These are phyloP conservation scores for Tolypocladium nubicola DNA, from an alignment of 2,329 filamentous ascomycete species.

Conservation along the genomic window DNA sequence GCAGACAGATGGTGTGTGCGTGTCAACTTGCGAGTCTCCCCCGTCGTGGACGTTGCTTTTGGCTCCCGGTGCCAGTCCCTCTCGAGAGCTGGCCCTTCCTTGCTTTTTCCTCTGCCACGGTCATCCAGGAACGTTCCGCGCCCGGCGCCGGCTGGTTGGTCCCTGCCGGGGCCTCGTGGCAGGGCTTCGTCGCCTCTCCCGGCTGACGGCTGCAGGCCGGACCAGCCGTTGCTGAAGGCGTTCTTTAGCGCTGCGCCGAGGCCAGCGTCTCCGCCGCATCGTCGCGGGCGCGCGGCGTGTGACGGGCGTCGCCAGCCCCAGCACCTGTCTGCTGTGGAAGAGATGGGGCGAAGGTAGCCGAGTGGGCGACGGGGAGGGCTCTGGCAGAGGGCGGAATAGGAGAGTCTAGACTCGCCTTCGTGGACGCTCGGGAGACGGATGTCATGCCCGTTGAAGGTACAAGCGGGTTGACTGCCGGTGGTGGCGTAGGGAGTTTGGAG, in stretches of 20 bases:
- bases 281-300: background rate
- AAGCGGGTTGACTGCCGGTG: background rate
- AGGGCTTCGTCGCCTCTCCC: background rate
- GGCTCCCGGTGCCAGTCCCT: background rate
- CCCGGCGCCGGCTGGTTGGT: background rate
- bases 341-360: background rate
- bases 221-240: constrained; percentile 2
- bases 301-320: background rate
- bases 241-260: constrained; percentile 2
- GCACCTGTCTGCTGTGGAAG: background rate
- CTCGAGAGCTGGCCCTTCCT: background rate
- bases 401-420: background rate
- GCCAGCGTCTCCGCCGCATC: background rate
- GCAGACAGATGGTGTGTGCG: background rate
- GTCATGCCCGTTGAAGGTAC: background rate
- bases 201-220: background rate
- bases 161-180: background rate
- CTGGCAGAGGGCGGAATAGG: background rate
- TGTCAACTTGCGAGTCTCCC: background rate
- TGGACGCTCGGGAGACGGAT: background rate
- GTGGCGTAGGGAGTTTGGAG: background rate
- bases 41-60: background rate
- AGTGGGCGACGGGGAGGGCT: background rate
- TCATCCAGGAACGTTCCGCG: background rate
- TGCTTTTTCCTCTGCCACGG: background rate